Evolutionary conservation across 768 basidiomycete species (phyloP), one percentile per base, ranked within the genome.

Genomic region (Rhizopogon salebrosus): DNA sequence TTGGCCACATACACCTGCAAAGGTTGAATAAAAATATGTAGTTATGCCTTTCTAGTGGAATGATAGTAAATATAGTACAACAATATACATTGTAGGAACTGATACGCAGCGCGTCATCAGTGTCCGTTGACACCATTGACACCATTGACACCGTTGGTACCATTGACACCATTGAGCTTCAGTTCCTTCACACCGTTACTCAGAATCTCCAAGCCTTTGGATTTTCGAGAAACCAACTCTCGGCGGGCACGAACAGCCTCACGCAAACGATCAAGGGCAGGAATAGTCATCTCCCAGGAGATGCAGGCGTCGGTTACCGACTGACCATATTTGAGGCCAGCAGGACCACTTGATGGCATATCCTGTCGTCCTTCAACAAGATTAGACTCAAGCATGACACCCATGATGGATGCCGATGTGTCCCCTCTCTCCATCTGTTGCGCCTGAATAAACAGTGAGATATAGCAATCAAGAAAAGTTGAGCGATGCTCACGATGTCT

Each of bases 371-470:
- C 92, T 66, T 89, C 92, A 7, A 84, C 76, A 46, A 98, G 77
- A 66, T 95, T 95, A 40, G 89, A 92, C 71, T 98, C 95, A 52
- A 98, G 77, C 95, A 98, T 98, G 51, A 94, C 90, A 41, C 92
- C 93, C 80, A 92, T 86, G 61, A 95, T 93, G 55, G 79, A 73
- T 5, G 73, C 61, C 0, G 84, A 78, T 1, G 90, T 94, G 53
- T 90, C 86, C 29, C 77, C 78, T 1, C 77, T 79, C 60, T 86
- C 82, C 11, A 92, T 70, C 71, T 92, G 92, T 41, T 72, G 75
- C 16, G 84, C 87, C 89, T 92, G 54, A 43, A 26, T 48, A 50
- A n/a, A 54, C 41, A 49, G 48, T 20, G 38, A 56, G 51, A 59
- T 49, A 60, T 49, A 60, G 63, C 45, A 52, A 57, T 48, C 23